Evolutionary conservation across 768 basidiomycete genomes (phyloP).

Genomic region (Kwoniella mangroviensis): DNA sequence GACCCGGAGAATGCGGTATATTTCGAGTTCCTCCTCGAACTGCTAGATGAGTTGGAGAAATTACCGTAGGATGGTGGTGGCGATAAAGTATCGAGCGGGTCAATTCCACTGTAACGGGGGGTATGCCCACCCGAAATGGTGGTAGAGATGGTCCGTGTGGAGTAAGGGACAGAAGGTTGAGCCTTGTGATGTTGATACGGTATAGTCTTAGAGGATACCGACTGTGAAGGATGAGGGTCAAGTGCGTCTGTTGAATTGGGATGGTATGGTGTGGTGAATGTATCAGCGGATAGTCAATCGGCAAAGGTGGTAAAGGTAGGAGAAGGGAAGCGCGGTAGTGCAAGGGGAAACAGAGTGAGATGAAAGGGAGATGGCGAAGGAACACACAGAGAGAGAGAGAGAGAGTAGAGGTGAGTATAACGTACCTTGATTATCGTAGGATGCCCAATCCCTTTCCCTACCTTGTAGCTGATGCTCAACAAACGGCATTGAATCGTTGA

Average conservation of each 20-base stretch:
- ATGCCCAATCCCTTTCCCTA: slow-evolving; percentile 23
- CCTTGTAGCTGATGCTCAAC: neutral
- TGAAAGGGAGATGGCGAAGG: slow-evolving; percentile 9
- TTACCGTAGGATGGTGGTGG: slow-evolving; percentile 21
- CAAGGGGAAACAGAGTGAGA: slow-evolving; percentile 3
- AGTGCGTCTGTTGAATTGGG: slow-evolving; percentile 1
- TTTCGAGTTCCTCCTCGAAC: slow-evolving; percentile 33
- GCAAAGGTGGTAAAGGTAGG: neutral
- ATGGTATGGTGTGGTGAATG: too few relatives aligned
- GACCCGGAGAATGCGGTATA: slow-evolving; percentile 37
- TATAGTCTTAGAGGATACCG: neutral
- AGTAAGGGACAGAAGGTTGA: slow-evolving; percentile 36
- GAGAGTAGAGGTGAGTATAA: neutral
- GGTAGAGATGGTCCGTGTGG: slow-evolving; percentile 30
- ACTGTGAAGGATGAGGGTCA: slow-evolving; percentile 13
- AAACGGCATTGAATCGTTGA: slow-evolving; percentile 20
- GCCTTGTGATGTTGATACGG: slow-evolving; percentile 22
- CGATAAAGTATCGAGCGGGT: slow-evolving; percentile 18
- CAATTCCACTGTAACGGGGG: slow-evolving; percentile 2
- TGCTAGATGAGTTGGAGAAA: slow-evolving; percentile 8
- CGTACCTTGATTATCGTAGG: slow-evolving; percentile 29
- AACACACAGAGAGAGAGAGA: neutral
- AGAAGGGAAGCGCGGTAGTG: neutral
- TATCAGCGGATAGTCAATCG: neutral
- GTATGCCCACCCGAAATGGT: slow-evolving; percentile 12